Evolutionary conservation across 2,329 filamentous ascomycete genomes (phyloP), one percentile per base, ranked within the genome.

Genomic region (Penicillium sp.): DNA sequence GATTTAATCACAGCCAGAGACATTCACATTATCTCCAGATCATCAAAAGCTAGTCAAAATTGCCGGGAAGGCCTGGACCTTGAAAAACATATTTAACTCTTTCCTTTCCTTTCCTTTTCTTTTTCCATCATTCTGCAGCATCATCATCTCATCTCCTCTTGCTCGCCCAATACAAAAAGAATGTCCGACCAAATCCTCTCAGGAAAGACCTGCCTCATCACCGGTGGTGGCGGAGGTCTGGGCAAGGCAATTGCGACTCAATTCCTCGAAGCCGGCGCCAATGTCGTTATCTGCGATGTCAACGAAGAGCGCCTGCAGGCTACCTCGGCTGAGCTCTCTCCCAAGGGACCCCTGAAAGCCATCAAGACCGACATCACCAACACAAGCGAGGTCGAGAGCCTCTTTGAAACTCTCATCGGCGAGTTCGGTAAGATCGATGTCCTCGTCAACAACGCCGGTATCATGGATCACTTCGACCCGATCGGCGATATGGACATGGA

Each of bases 361-460:
- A 49, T 76, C 31, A 67, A 74, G 48, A 58, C 61, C 9, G 72
- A 79, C 54, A 72, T 78, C 46, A 75, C 76, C 7, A 64, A 65
- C 0, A 64, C 68, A 11, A 57, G 57, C 0, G 71, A 71, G 22
- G 67, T 77, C 9, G 67, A 76, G 43, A 57, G 63, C 8, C 64
- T 79, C 0, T 76, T 79, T 50, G 58, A 66, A 5, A 59, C 72
- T 65, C 49, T 66, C 3, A 42, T 62, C 27, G 21, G 47, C 2
- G 51, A 58, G 18, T 82, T 80, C 56, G 76, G 75, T 27, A 71
- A 73, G n/a, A 67, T 84, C 16, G 83, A 87, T 67, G 72, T 85
- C n/a, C 71, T 86, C 5, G 68, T 86, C 63, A 85, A 85, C 70
- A 83, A 82, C 56, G 83, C 83, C 9, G 84, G 79, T 21, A 75